phyloP scores from a whole-genome alignment of 202 grass and related monocot genomes.

The Bolboschoenoplectus hybrid region DNA sequence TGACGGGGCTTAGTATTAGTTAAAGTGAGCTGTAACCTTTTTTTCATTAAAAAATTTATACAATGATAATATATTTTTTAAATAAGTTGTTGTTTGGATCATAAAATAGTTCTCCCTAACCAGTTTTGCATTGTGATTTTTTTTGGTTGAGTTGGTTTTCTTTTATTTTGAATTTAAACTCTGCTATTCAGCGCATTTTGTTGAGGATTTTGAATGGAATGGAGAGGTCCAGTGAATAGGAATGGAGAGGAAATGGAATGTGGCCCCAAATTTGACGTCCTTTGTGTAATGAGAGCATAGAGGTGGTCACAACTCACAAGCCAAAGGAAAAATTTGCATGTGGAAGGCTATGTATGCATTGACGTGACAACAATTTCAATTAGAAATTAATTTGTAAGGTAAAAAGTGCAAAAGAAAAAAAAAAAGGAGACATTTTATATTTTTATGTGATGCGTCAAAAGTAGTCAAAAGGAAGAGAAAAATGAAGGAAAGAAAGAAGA shows the following conservation, averaged over 20 bases:
- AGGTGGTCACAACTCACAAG: not conserved
- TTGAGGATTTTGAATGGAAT: not conserved
- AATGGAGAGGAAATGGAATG: conserved; percentile 7
- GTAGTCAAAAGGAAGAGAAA: conserved; percentile 31
- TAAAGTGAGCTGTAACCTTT: too few relatives aligned
- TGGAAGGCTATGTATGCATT: conserved; percentile 26
- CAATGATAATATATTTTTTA: too few relatives aligned
- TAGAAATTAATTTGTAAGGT: not conserved
- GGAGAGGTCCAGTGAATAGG: not conserved
- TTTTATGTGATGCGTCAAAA: conserved; percentile 36
- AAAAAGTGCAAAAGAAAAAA: conserved; percentile 25
- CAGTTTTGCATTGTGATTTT: too few relatives aligned
- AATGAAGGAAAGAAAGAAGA: not conserved
- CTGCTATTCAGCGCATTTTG: not conserved
- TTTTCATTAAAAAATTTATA: too few relatives aligned
- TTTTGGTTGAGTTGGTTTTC: too few relatives aligned
- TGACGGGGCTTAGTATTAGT: too few relatives aligned
- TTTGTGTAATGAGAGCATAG: conserved; percentile 34
- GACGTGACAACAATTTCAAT: conserved; percentile 41
- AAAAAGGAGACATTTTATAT: too few relatives aligned
- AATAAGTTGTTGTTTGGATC: too few relatives aligned
- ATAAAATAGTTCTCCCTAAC: too few relatives aligned
- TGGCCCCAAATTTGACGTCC: not conserved
- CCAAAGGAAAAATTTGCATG: conserved; percentile 31
- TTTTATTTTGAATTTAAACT: too few relatives aligned